Conservation (phyloP, 2,329 filamentous ascomycete species). For the Colletotrichum shisoi region DNA sequence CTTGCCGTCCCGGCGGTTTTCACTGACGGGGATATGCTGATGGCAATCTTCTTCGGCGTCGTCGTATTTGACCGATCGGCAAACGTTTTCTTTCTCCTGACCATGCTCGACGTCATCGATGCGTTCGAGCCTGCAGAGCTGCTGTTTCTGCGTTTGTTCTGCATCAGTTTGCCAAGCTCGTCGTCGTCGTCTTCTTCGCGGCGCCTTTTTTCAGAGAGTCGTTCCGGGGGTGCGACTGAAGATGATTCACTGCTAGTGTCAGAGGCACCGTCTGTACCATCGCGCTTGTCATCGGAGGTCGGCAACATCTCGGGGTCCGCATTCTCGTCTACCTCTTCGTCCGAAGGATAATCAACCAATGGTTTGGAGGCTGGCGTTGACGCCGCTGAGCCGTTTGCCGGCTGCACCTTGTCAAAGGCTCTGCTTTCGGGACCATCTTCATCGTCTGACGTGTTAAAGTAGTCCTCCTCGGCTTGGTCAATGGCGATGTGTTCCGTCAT, state of each 20-base stretch:
- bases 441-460: constrained; percentile 87
- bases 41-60: constrained; percentile 64
- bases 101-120: constrained; percentile 50
- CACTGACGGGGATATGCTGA: constrained; percentile 61
- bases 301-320: constrained; percentile 64
- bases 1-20: constrained; percentile 52
- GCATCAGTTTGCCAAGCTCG: constrained; percentile 82
- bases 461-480: constrained; percentile 87
- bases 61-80: constrained; percentile 52
- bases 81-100: constrained; percentile 58
- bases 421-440: constrained; percentile 51
- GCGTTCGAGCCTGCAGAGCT: constrained; percentile 57
- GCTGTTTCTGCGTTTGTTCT: constrained; percentile 69
- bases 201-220: constrained; percentile 85
- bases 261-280: constrained; percentile 39
- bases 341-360: constrained; percentile 90
- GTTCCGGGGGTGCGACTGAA: constrained; percentile 69
- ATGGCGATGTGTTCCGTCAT: constrained; percentile 75
- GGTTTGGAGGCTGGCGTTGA: constrained; percentile 70
- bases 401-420: constrained; percentile 46
- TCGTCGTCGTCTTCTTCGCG: constrained; percentile 95
- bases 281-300: constrained; percentile 40
- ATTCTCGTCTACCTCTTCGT: constrained; percentile 73
- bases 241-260: constrained; percentile 41
- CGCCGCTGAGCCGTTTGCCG: constrained; percentile 64